Evolutionary conservation across 495 filamentous ascomycete genomes (phyloP), one percentile per base, ranked within the genome.

Genomic region (Aspergillus affinis): DNA sequence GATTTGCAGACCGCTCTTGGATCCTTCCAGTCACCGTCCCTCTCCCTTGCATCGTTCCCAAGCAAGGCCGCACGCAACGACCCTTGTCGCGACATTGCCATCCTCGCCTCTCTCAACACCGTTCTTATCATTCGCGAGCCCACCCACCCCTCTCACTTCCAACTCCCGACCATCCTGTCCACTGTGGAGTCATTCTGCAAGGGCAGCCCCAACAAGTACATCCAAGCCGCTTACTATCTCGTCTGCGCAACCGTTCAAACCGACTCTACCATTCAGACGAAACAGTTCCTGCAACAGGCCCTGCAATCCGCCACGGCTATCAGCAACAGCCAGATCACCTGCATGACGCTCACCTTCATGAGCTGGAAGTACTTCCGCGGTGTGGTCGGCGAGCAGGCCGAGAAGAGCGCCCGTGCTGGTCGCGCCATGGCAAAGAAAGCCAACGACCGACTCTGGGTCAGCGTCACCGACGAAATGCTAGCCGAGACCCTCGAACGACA

Each of bases 361-460:
- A 88, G 88, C 64, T 83, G 78, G 70, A 83, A 86, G 49, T 92
- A 98, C 71, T 98, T 97, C 76, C 81, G 84, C 26, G 89, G 88
- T 30, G 89, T 93, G 13, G 84, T 97, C 3, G 91, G 90, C 41
- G 91, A 92, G 58, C 93, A 98, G 74, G 90, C 93, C 2, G 86
- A 95, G 62, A 97, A 97, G 77, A 90, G 88, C 61, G 90, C 90
- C 0, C 81, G 83, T 48, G 92, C 92, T 0, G 90, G 84, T 29
- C 78, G 85, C 55, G 83, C 81, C 15, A 86, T 93, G 78, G 91
- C 92, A 5, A 85, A 84, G 67, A 88, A 86, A 68, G 86, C 86
- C 51, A 84, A 86, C 26, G 91, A 93, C 71, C 76, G 80, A 2
- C 71, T 99, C 20, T 99, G 94, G 94, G 87, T 81, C 68, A 92